phyloP scores from a whole-genome alignment of 2,329 filamentous ascomycete genomes.

The Phialophora expanda region DNA sequence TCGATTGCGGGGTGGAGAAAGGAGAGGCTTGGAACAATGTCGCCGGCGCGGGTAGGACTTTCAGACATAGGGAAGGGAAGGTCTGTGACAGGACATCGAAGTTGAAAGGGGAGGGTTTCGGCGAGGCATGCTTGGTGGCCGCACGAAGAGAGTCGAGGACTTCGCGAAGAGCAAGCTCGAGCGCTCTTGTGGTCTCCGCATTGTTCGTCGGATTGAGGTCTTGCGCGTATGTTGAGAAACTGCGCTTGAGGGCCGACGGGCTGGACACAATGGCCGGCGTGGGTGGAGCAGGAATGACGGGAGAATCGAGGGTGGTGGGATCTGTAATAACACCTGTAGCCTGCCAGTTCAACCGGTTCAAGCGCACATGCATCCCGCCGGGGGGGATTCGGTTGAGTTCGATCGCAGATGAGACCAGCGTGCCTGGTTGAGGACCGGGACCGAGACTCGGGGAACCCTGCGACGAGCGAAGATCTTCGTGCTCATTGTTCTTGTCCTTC shows the following conservation, averaged over 20 bases:
- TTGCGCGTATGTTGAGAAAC: slow-evolving; percentile 37
- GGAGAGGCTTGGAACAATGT: slow-evolving; percentile 78
- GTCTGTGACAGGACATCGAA: slow-evolving; percentile 86
- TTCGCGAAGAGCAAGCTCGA: slow-evolving; percentile 84
- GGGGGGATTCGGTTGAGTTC: slow-evolving; percentile 32
- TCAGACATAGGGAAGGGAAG: slow-evolving; percentile 82
- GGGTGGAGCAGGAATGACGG: slow-evolving; percentile 43
- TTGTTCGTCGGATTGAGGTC: slow-evolving; percentile 28
- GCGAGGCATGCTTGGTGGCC: slow-evolving; percentile 60
- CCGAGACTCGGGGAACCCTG: slow-evolving; percentile 37
- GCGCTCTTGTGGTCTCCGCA: slow-evolving; percentile 75
- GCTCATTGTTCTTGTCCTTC: slow-evolving; percentile 66
- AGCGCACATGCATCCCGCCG: slow-evolving; percentile 45
- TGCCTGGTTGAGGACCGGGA: slow-evolving; percentile 18
- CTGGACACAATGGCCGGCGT: slow-evolving; percentile 36
- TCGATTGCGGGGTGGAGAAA: slow-evolving; percentile 76
- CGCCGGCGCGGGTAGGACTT: slow-evolving; percentile 77
- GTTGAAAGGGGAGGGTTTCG: slow-evolving; percentile 63
- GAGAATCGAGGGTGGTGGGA: slow-evolving; percentile 61
- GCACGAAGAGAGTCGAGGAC: slow-evolving; percentile 80
- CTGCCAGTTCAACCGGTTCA: slow-evolving; percentile 74
- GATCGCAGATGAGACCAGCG: slow-evolving; percentile 15
- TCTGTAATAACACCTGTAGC: slow-evolving; percentile 79
- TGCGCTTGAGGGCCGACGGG: slow-evolving; percentile 38
- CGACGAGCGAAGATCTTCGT: slow-evolving; percentile 52